Percentiles rank a stretch among this genome's conserved stretches.
Conservation (phyloP, 2,329 filamentous ascomycete genomes). For the Colletotrichum simmondsii region DNA sequence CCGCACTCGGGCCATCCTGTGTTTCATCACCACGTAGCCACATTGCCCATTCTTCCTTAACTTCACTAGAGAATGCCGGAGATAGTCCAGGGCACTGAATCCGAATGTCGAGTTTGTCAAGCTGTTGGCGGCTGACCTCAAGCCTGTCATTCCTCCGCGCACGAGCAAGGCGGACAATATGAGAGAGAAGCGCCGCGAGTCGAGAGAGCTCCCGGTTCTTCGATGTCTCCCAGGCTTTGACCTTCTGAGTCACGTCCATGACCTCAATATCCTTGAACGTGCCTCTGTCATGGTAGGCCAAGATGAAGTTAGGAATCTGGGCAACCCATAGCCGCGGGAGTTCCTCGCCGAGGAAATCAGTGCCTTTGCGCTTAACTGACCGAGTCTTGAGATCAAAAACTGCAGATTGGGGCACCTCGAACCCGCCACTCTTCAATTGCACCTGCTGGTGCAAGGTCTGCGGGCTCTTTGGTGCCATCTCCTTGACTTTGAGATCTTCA, state of each 20-base stretch:
- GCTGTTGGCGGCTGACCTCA: slow-evolving; percentile 19
- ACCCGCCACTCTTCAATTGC: slow-evolving; percentile 37
- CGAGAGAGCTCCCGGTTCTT: slow-evolving; percentile 43
- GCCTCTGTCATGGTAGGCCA: slow-evolving; percentile 52
- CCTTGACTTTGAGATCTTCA: background rate
- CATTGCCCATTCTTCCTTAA: background rate
- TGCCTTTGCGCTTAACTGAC: slow-evolving; percentile 38
- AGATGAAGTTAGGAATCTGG: slow-evolving; percentile 51
- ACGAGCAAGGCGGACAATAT: slow-evolving; percentile 20
- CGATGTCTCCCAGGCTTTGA: slow-evolving; percentile 49
- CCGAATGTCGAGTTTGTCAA: background rate
- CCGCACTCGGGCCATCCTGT: background rate
- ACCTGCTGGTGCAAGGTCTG: background rate
- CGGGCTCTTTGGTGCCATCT: background rate
- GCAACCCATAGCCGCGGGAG: slow-evolving; percentile 55
- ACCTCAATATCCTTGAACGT: slow-evolving; percentile 49
- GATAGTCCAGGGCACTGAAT: slow-evolving; percentile 11
- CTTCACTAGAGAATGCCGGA: background rate
- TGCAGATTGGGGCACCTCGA: slow-evolving; percentile 41
- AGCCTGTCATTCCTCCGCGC: background rate
- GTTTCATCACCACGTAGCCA: background rate
- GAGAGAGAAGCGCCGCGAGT: slow-evolving; percentile 41
- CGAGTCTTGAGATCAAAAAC: slow-evolving; percentile 60
- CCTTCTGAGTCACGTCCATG: slow-evolving; percentile 41
- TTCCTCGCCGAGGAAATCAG: slow-evolving; percentile 46